Evolutionary conservation across 2,329 filamentous ascomycete species (phyloP).

Genomic region (Aspergillus luchuensis): DNA sequence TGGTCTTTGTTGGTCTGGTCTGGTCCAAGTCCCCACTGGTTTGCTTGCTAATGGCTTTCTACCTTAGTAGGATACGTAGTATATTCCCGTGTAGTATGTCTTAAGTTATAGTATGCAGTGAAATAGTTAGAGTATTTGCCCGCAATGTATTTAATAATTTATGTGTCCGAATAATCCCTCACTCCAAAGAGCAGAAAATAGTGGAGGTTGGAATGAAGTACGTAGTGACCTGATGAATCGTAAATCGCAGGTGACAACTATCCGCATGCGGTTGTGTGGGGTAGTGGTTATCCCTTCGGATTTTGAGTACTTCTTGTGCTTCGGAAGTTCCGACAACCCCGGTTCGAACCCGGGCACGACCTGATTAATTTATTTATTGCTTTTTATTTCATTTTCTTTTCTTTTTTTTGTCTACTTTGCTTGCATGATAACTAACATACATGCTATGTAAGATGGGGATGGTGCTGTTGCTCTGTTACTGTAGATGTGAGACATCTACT

Average conservation of each 20-base stretch:
- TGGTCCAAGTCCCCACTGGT: too few species aligned
- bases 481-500: too few species aligned
- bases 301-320: neutral
- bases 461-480: too few species aligned
- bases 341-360: neutral
- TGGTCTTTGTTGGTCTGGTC: too few species aligned
- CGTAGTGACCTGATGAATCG: neutral
- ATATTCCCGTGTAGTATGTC: too few species aligned
- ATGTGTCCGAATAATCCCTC: neutral
- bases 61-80: too few species aligned
- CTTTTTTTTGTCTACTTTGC: neutral
- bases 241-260: neutral
- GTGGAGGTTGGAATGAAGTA: too few species aligned
- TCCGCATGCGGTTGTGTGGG: neutral
- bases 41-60: too few species aligned
- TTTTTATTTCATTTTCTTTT: neutral
- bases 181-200: neutral
- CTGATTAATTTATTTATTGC: neutral
- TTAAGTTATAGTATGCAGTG: too few species aligned
- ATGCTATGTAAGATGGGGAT: too few species aligned
- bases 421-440: neutral
- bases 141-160: too few species aligned
- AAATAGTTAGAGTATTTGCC: too few species aligned
- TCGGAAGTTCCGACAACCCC: neutral
- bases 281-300: slow-evolving; percentile 1